Evolutionary conservation across 768 basidiomycete species (phyloP).

Genomic region (Macrolepiota albuminosa): DNA sequence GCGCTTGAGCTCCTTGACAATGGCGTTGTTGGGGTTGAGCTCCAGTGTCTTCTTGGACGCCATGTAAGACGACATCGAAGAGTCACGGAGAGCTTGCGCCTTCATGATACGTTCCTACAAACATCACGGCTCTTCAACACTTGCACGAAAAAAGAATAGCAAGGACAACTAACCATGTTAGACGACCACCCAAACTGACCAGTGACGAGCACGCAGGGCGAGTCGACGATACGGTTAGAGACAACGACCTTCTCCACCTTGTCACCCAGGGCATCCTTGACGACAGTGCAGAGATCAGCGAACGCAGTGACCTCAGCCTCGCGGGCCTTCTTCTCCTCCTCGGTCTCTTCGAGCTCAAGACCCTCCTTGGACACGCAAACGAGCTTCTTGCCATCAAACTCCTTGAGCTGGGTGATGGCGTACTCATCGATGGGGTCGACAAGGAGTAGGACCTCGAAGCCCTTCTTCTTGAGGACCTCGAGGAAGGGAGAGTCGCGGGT

Average conservation of each 20-base stretch:
- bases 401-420: conserved; percentile 97
- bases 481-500: conserved; percentile 97
- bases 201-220: conserved; percentile 95
- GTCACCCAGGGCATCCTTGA: conserved; percentile 98
- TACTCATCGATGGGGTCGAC: conserved; percentile 99
- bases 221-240: conserved; percentile 96
- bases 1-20: conserved; percentile 93
- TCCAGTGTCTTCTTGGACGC: conserved; percentile 97
- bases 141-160: neutral
- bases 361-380: conserved; percentile 99
- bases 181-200: conserved; percentile 99
- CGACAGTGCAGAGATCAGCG: conserved; percentile 84
- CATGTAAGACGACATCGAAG: conserved; percentile 99
- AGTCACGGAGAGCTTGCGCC: conserved; percentile 94
- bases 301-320: conserved; percentile 84
- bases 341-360: conserved; percentile 97
- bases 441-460: conserved; percentile 95
- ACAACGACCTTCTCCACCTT: conserved; percentile 99
- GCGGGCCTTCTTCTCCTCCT: conserved; percentile 90
- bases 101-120: conserved; percentile 94
- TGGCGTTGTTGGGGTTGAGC: conserved; percentile 87
- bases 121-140: neutral
- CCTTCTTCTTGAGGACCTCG: conserved; percentile 99
- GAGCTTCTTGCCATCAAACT: conserved; percentile 97
- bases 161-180: conserved; percentile 71